Conservation (phyloP, 2,329 filamentous ascomycete species). For the Dactylellina cionopaga region DNA sequence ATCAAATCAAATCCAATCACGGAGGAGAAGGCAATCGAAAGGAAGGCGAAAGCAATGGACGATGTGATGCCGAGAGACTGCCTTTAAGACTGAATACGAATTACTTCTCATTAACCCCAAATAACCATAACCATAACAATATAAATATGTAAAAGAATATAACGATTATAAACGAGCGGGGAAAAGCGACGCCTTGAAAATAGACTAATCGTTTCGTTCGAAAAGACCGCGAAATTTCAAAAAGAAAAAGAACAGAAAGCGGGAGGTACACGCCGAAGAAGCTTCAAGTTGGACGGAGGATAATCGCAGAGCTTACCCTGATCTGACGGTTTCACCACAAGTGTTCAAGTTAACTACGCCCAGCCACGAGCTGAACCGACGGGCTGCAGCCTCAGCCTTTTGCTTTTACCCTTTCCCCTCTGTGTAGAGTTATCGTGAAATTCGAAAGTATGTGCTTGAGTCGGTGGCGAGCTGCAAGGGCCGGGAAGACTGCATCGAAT, state of each 20-base stretch:
- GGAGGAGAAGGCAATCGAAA: not conserved
- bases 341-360: not conserved
- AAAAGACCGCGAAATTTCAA: no score
- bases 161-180: no score
- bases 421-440: no score
- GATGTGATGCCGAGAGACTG: no score
- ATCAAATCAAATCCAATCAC: conserved; percentile 7
- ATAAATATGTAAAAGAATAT: no score
- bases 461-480: conserved; percentile 10
- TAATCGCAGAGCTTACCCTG: not conserved
- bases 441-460: no score
- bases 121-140: no score
- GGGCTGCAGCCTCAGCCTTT: conserved; percentile 4
- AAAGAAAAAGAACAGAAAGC: not conserved
- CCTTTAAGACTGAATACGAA: no score
- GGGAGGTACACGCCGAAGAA: conserved; percentile 8
- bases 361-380: conserved; percentile 4
- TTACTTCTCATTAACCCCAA: no score
- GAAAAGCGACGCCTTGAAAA: no score
- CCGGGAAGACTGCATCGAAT: not conserved
- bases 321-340: not conserved
- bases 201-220: not conserved
- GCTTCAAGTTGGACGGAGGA: conserved; percentile 1
- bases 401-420: not conserved
- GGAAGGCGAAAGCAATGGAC: no score